Evolutionary conservation across 805 yeast genomes (phyloP).

Genomic region (Ogataea siamensis): DNA sequence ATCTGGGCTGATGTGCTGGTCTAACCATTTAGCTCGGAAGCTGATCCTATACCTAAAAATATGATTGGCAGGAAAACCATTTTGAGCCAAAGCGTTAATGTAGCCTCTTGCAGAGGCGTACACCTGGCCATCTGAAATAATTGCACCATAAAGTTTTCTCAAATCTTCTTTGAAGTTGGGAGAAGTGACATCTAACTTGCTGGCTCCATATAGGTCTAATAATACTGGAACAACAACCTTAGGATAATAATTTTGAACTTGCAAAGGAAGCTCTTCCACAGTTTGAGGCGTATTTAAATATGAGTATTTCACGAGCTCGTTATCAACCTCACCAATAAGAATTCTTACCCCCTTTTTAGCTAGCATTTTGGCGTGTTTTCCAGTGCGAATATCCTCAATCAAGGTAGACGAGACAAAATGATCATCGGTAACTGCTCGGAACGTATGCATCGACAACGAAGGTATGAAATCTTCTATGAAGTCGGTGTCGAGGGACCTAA

Average conservation of each 20-base stretch:
- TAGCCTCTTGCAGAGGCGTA: slow-evolving; percentile 39
- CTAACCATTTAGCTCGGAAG: slow-evolving; percentile 26
- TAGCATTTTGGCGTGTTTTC: slow-evolving; percentile 30
- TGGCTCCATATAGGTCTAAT: slow-evolving; percentile 15
- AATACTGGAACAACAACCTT: slow-evolving; percentile 28
- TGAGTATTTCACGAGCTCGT: slow-evolving; percentile 35
- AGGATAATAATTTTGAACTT: slow-evolving; percentile 39
- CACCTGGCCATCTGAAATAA: slow-evolving; percentile 40
- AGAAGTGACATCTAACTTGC: slow-evolving; percentile 13
- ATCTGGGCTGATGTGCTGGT: slow-evolving; percentile 20
- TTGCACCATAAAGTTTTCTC: slow-evolving; percentile 33
- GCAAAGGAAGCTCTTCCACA: slow-evolving; percentile 29
- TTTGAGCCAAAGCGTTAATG: slow-evolving; percentile 30
- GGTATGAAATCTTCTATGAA: slow-evolving; percentile 26
- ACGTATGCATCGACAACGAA: slow-evolving; percentile 22
- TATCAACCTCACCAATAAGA: slow-evolving; percentile 36
- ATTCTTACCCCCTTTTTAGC: slow-evolving; percentile 22
- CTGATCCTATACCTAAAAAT: slow-evolving; percentile 33
- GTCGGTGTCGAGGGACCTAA: slow-evolving; percentile 5
- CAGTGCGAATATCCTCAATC: slow-evolving; percentile 33
- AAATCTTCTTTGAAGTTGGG: slow-evolving; percentile 15
- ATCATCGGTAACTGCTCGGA: slow-evolving; percentile 41
- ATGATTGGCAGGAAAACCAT: slow-evolving; percentile 25
- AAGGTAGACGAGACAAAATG: slow-evolving; percentile 35
- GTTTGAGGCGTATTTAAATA: slow-evolving; percentile 31